Percentiles rank a stretch among this genome's conserved stretches.
phyloP scores from a whole-genome alignment of 169 alveolate genomes.

The Hepatocystis sp. region DNA sequence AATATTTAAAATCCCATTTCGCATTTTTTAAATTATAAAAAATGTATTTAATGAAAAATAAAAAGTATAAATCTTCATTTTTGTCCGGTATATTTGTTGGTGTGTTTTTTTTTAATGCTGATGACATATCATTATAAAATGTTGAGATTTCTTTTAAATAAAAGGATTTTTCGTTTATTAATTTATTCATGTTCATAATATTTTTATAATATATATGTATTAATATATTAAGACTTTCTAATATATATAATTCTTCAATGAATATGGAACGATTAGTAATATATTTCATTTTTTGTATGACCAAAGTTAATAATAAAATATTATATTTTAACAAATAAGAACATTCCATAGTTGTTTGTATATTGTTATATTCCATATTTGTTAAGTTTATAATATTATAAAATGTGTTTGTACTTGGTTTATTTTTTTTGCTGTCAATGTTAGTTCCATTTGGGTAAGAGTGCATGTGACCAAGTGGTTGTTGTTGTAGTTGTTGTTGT shows the following conservation, averaged over 20 bases:
- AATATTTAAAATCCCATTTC: conserved; percentile 9
- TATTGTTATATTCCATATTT: conserved; percentile 3
- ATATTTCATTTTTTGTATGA: conserved; percentile 59
- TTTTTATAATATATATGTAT: conserved; percentile 6
- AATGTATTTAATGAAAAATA: conserved; percentile 28
- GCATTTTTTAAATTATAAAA: conserved; percentile 37
- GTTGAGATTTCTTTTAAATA: conserved; percentile 10
- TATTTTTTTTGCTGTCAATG: background rate
- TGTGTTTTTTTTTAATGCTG: background rate
- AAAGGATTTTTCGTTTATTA: conserved; percentile 11
- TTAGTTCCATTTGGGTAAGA: no score
- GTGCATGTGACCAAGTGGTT: no score
- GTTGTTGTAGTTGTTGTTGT: no score
- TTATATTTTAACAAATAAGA: conserved; percentile 6
- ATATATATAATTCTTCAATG: conserved; percentile 7
- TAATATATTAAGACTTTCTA: conserved; percentile 19
- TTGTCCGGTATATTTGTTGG: no score
- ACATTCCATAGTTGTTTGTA: background rate
- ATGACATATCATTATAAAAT: background rate
- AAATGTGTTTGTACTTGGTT: background rate
- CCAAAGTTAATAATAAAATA: conserved; percentile 19
- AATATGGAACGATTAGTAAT: conserved; percentile 13
- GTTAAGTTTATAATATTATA: background rate
- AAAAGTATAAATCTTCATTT: conserved; percentile 7
- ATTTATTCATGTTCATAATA: background rate